These are phyloP conservation scores for Alternaria burnsii DNA, from an alignment of 2,329 filamentous ascomycete species.

Conservation along the genomic window DNA sequence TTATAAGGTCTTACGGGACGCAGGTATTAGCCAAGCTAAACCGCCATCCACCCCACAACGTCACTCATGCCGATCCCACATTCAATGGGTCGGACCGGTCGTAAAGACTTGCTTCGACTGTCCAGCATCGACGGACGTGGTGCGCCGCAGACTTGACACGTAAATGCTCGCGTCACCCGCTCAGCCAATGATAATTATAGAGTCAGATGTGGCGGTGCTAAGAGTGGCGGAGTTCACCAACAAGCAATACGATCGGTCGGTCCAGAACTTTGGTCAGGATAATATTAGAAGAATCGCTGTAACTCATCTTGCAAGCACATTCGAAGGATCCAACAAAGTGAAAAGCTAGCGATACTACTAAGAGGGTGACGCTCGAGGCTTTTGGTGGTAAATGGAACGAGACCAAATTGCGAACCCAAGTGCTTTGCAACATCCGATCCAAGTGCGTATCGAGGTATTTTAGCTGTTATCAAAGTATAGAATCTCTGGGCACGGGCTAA, in stretches of 20 bases:
- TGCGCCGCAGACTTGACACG: conserved; percentile 3
- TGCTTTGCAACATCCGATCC: not conserved
- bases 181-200: conserved; percentile 14
- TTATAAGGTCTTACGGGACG: not conserved
- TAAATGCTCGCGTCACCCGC: conserved; percentile 9
- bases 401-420: not conserved
- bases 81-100: conserved; percentile 2
- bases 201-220: conserved; percentile 6
- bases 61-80: not conserved
- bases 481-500: not conserved
- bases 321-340: not conserved
- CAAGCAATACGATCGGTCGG: conserved; percentile 6
- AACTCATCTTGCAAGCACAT: not conserved
- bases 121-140: not conserved
- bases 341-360: not conserved
- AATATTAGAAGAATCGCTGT: not conserved
- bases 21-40: not conserved
- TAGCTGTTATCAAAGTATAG: not conserved
- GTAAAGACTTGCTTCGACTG: not conserved
- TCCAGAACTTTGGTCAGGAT: not conserved
- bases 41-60: not conserved
- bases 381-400: not conserved
- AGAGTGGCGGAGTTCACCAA: conserved; percentile 5
- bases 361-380: not conserved
- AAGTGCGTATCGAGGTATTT: not conserved